Percentiles rank a stretch among this genome's conserved stretches.
phyloP scores from a whole-genome alignment of 305 asterid species.

The Petunia hybrid region DNA sequence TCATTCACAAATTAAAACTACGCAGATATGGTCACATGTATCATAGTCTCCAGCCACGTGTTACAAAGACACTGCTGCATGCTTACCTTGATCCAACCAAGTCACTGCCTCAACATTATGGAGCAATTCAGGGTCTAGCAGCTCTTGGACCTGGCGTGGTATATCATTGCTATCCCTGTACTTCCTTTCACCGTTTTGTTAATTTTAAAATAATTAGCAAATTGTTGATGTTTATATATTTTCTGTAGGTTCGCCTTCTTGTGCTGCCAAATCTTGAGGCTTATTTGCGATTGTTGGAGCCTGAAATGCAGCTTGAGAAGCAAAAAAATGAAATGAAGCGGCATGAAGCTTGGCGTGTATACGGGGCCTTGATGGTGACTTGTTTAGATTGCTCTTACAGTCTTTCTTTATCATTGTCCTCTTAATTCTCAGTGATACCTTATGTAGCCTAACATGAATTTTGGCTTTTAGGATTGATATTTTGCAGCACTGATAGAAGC shows the following conservation, averaged over 20 bases:
- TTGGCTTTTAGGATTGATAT: neutral
- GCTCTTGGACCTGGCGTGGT: slow-evolving; percentile 97
- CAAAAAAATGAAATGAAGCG: slow-evolving; percentile 92
- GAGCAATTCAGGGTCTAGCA: slow-evolving; percentile 96
- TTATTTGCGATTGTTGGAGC: slow-evolving; percentile 83
- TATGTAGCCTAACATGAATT: slow-evolving; percentile 23
- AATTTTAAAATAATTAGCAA: slow-evolving; percentile 1
- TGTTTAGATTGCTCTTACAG: slow-evolving; percentile 22
- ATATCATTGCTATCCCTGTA: slow-evolving; percentile 37
- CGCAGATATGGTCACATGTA: slow-evolving; percentile 88
- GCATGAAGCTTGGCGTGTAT: slow-evolving; percentile 97
- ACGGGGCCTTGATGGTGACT: slow-evolving; percentile 89
- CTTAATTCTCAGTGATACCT: slow-evolving; percentile 3
- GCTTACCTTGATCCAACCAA: slow-evolving; percentile 86
- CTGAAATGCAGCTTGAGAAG: slow-evolving; percentile 91
- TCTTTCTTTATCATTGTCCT: slow-evolving; percentile 1
- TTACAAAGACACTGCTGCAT: slow-evolving; percentile 78
- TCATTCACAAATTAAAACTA: slow-evolving; percentile 27
- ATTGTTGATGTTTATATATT: slow-evolving; percentile 35
- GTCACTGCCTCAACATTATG: slow-evolving; percentile 94
- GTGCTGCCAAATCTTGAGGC: slow-evolving; percentile 89
- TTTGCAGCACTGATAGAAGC: neutral
- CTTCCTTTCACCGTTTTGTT: neutral
- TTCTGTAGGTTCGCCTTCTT: slow-evolving; percentile 72
- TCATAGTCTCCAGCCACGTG: slow-evolving; percentile 86